Conservation (phyloP, 2,329 filamentous ascomycete genomes). For the Akanthomyces dipterigenus region DNA sequence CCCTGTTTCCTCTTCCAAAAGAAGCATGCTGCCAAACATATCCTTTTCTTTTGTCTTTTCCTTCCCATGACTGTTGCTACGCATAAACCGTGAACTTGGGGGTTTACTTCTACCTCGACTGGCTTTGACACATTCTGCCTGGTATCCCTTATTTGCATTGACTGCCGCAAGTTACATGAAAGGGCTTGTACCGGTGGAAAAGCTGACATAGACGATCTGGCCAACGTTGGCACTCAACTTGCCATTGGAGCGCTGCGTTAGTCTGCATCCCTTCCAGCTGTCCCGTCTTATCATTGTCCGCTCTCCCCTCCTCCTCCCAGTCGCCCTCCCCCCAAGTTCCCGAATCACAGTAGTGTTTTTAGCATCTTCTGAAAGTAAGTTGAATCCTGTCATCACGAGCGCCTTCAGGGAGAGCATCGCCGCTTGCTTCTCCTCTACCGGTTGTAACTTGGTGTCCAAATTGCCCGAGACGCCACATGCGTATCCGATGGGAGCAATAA, state of each 20-base stretch:
- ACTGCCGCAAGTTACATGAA: background rate
- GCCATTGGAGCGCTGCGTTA: background rate
- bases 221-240: constrained; percentile 1
- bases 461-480: background rate
- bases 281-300: background rate
- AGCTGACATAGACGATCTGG: background rate
- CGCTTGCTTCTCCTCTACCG: background rate
- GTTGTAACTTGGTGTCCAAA: background rate
- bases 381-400: background rate
- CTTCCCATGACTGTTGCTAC: background rate
- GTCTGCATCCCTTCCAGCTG: background rate
- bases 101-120: background rate
- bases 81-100: background rate
- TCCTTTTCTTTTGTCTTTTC: constrained; percentile 3
- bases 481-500: background rate
- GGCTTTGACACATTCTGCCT: background rate
- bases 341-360: background rate
- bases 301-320: constrained; percentile 1
- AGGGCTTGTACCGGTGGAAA: background rate
- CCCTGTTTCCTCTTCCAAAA: constrained; percentile 8
- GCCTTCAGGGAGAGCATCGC: background rate
- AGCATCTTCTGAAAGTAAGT: background rate
- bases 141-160: background rate
- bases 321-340: background rate
- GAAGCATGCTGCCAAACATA: constrained; percentile 10